Evolutionary conservation across 352 stramenopile genomes (phyloP).

Genomic region (Hyaloperonospora arabidopsidis): DNA sequence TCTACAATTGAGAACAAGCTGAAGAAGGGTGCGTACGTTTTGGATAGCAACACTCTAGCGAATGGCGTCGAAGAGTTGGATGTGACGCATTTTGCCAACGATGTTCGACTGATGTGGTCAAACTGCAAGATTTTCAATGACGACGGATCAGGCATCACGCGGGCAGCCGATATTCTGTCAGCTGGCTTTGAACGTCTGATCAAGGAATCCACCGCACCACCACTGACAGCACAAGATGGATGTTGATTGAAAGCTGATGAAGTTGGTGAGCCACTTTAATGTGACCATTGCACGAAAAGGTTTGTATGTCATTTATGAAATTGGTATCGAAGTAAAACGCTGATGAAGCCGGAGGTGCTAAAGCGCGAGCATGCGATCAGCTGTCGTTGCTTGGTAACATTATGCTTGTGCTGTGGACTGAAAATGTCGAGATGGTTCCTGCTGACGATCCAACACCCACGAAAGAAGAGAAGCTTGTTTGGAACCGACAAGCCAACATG

Average conservation of each 20-base stretch:
- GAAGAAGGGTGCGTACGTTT: constrained; percentile 44
- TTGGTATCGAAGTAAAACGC: constrained; percentile 18
- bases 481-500: no score
- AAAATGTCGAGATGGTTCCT: no score
- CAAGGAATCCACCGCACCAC: constrained; percentile 35
- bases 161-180: constrained; percentile 59
- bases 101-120: constrained; percentile 74
- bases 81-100: constrained; percentile 49
- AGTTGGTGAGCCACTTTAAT: constrained; percentile 7
- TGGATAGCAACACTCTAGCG: constrained; percentile 28
- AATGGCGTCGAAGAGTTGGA: constrained; percentile 36
- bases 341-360: constrained; percentile 20
- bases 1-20: constrained; percentile 67
- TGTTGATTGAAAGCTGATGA: constrained; percentile 5
- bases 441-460: no score
- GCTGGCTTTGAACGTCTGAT: constrained; percentile 58
- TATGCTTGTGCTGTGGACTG: no score
- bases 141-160: constrained; percentile 68
- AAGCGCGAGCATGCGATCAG: constrained; percentile 13
- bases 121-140: constrained; percentile 86
- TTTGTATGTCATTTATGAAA: constrained; percentile 16
- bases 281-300: constrained; percentile 3
- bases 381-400: constrained; percentile 19
- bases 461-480: no score
- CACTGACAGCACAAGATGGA: constrained; percentile 17